Evolutionary conservation across 352 stramenopile genomes (phyloP), one percentile per base, ranked within the genome.

Genomic region (Phytophthora chlamydospora): DNA sequence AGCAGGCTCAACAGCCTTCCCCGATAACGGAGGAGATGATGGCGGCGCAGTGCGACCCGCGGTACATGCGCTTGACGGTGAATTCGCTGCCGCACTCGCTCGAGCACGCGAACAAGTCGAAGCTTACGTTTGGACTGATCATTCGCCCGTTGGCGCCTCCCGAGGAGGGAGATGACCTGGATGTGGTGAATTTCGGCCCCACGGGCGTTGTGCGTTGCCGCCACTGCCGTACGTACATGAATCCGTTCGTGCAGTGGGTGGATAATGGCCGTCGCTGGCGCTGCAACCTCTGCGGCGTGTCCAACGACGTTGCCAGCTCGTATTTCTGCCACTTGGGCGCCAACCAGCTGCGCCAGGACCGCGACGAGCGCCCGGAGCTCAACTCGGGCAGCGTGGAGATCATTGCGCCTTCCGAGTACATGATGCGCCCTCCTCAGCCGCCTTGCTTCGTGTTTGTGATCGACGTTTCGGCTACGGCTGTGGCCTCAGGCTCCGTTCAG

Each of bases 241-340:
- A 96, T 54, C 84, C 85, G 48, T 97, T 96, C 57, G 87, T 93
- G 10, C 75, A 90, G 58, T 97, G 89, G 85, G 84, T 95, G n/a
- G 85, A 97, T 73, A 93, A 93, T 58, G 89, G 85, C 13, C 82
- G 85, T 21, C 76, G 82, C 32, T 97, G 86, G 86, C 83, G 85
- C 12, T 97, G 90, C 75, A 96, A 97, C 63, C 55, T 97, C 0
- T 97, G 90, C 68, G 87, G 88, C 31, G 76, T 93, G n/a, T 83
- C 85, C 12, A 96, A 96, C 50, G 82, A 96, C 47, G 94, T 98
- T 32, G 86, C 97, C 11, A 93, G 93, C 48, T 94, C 94, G 8
- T 99, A 99, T 79, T 99, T 99, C 73, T 99, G 95, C 71, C 97
- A 99, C 68, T 78, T 99, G 45, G 96, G 98, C 50, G 85, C 95